phyloP scores from a whole-genome alignment of 305 asterid species.

The Fraxinus baroniana region DNA sequence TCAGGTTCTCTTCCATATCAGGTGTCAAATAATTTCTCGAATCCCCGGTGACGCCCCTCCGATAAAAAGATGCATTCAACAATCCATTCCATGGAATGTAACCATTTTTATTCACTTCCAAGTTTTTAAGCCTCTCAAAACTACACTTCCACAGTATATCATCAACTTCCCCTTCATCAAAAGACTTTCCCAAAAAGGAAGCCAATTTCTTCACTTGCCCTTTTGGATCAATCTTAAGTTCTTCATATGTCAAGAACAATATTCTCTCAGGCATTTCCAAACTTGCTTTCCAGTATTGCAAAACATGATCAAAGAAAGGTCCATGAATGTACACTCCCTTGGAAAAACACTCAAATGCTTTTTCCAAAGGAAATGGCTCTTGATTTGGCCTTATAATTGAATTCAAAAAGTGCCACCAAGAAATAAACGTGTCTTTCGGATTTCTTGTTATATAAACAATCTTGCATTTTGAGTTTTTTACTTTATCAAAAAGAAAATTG shows the following conservation, averaged over 20 bases:
- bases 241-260: constrained; percentile 34
- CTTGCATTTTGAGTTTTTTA: constrained; percentile 21
- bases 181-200: constrained; percentile 27
- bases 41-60: constrained; percentile 35
- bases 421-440: constrained; percentile 33
- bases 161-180: constrained; percentile 22
- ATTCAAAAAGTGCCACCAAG: constrained; percentile 34
- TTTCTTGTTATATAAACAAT: constrained; percentile 33
- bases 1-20: too few relatives aligned
- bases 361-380: constrained; percentile 31
- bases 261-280: constrained; percentile 29
- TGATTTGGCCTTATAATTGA: constrained; percentile 24
- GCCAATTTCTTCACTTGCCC: constrained; percentile 29
- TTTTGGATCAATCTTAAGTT: constrained; percentile 22
- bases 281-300: constrained; percentile 27
- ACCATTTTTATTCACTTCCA: constrained; percentile 34
- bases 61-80: constrained; percentile 27
- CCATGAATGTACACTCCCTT: constrained; percentile 34
- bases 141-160: constrained; percentile 29
- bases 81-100: constrained; percentile 13
- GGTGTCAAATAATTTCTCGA: constrained; percentile 33
- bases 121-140: constrained; percentile 26
- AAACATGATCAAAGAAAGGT: constrained; percentile 33
- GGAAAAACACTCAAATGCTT: constrained; percentile 30
- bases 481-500: constrained; percentile 21